These are phyloP conservation scores for Daldinia sp. DNA, from an alignment of 2,329 filamentous ascomycete species.

Conservation along the genomic window DNA sequence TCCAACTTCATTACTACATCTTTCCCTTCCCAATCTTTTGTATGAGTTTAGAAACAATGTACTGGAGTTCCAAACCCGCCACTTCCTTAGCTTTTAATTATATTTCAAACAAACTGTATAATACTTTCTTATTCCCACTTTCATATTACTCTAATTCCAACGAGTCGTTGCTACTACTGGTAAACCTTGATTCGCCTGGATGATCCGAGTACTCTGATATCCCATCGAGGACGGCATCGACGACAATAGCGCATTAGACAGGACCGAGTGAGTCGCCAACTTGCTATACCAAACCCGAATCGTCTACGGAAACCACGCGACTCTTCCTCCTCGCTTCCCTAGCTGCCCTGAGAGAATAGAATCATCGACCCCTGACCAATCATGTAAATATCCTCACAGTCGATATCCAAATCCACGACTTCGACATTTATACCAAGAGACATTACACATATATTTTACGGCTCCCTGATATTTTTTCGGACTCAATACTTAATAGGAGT, in stretches of 20 bases:
- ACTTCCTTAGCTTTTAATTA: conserved; percentile 26
- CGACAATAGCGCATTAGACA: neutral
- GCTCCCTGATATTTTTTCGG: neutral
- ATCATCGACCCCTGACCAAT: neutral
- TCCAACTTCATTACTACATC: conserved; percentile 41
- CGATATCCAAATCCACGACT: neutral
- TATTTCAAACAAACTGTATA: conserved; percentile 4
- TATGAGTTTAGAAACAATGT: conserved; percentile 43
- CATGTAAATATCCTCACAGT: neutral
- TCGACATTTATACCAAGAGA: neutral
- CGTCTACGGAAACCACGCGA: neutral
- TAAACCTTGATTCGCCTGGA: conserved; percentile 42
- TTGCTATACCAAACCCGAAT: neutral
- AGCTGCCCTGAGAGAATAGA: neutral
- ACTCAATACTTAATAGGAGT: neutral
- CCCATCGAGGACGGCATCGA: conserved; percentile 2
- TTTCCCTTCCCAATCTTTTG: conserved; percentile 29
- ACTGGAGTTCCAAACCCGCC: conserved; percentile 26
- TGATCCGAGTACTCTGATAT: conserved; percentile 27
- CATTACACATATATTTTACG: neutral
- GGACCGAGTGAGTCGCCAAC: neutral
- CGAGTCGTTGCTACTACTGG: conserved; percentile 1
- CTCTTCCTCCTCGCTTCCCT: neutral
- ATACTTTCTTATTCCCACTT: neutral
- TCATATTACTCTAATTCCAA: conserved; percentile 3